A percentile compares a stretch with the other conserved stretches of the same genome.
These are phyloP conservation scores for Fusarium bulbicola DNA, from an alignment of 2,329 filamentous ascomycete genomes.

Conservation along the genomic window DNA sequence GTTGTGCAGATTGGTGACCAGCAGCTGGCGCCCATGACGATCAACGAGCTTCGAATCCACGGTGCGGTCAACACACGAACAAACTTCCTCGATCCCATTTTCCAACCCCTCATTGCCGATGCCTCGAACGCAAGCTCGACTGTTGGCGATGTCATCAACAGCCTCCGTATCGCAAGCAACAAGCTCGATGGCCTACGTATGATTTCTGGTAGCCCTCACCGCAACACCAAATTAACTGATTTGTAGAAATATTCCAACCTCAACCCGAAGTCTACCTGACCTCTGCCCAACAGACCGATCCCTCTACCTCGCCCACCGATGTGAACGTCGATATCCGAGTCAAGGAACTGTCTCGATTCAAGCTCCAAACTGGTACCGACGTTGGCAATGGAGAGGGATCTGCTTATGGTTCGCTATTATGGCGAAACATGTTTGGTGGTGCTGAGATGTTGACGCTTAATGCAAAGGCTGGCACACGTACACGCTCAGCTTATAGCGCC, in stretches of 20 bases:
- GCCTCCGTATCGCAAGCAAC: constrained; percentile 74
- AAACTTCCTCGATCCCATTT: constrained; percentile 82
- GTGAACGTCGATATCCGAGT: constrained; percentile 85
- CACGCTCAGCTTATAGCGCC: constrained; percentile 89
- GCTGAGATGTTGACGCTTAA: constrained; percentile 90
- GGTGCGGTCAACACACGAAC: constrained; percentile 85
- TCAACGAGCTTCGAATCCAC: constrained; percentile 85
- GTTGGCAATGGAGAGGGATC: constrained; percentile 94
- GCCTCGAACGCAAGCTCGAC: constrained; percentile 76
- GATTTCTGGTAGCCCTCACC: constrained; percentile 25
- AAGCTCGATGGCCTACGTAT: constrained; percentile 84
- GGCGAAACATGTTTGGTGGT: constrained; percentile 93
- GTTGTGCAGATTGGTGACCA: constrained; percentile 68
- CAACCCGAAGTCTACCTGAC: constrained; percentile 86
- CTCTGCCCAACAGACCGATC: constrained; percentile 73
- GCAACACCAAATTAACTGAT: constrained; percentile 36
- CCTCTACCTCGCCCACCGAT: constrained; percentile 77
- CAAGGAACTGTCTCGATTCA: constrained; percentile 82
- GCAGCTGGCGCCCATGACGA: constrained; percentile 84
- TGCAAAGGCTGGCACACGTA: constrained; percentile 88
- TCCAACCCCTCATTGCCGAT: constrained; percentile 78
- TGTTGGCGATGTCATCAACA: constrained; percentile 78
- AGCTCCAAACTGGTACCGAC: constrained; percentile 94
- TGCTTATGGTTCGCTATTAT: constrained; percentile 85
- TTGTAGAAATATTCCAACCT: constrained; percentile 83